A percentile compares a stretch with the other conserved stretches of the same genome.
These are phyloP conservation scores for Stephania yunnanensis DNA, from an alignment of 164 flowering plant species.

Conservation along the genomic window DNA sequence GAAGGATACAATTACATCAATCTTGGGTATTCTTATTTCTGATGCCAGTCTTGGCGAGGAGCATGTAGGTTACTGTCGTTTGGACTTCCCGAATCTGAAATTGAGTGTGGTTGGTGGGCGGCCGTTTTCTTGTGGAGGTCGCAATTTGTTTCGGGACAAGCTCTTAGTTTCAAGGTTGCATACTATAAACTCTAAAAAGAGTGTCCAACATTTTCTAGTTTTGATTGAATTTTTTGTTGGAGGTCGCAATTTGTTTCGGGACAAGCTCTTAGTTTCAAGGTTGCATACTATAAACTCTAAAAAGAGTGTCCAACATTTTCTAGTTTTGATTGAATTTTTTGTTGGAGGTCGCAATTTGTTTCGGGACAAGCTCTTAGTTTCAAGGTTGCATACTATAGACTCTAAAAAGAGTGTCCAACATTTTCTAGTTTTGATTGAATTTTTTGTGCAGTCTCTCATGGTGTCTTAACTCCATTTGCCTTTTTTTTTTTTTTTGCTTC, in stretches of 20 bases:
- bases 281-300: constrained; percentile 7
- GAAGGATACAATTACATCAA: not conserved
- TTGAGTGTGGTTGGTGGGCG: constrained; percentile 83
- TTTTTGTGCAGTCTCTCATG: not conserved
- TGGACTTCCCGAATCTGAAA: constrained; percentile 63
- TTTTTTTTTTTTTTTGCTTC: not conserved
- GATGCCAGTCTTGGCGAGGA: constrained; percentile 68
- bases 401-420: not conserved
- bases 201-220: not conserved
- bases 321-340: not conserved
- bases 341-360: constrained; percentile 56
- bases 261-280: constrained; percentile 61
- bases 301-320: no score
- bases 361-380: constrained; percentile 50
- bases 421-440: not conserved
- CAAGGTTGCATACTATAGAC: constrained; percentile 36
- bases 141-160: constrained; percentile 39
- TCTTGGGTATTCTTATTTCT: not conserved
- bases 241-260: constrained; percentile 48
- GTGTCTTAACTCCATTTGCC: not conserved
- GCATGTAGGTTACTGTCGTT: constrained; percentile 62
- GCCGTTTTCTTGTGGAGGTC: constrained; percentile 86
- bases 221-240: constrained; percentile 39
- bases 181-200: not conserved
- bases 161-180: constrained; percentile 62